Percentiles rank a stretch among this genome's conserved stretches.
phyloP scores from a whole-genome alignment of 179 eudicot genomes.

The Spinacia oleracea region DNA sequence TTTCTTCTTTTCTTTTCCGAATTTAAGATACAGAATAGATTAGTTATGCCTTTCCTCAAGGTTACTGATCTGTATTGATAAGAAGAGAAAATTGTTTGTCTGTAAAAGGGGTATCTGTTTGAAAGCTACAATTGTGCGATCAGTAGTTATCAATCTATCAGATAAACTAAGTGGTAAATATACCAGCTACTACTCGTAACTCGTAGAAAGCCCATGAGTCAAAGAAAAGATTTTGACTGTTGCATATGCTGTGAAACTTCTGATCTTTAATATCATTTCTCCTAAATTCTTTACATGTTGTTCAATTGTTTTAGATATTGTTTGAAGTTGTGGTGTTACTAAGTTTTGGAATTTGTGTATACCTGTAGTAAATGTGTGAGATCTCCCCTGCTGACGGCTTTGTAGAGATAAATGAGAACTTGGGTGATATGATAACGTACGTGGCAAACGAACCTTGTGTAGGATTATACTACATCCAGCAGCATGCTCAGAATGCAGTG shows the following conservation, averaged over 20 bases:
- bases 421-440: constrained; percentile 79
- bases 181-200: background rate
- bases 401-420: constrained; percentile 60
- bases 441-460: constrained; percentile 92
- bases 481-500: constrained; percentile 74
- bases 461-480: constrained; percentile 83
- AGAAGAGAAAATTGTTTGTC: background rate
- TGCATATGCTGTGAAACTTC: background rate
- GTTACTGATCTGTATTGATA: background rate
- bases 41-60: background rate
- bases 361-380: constrained; percentile 53
- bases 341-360: constrained; percentile 9
- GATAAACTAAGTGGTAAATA: background rate
- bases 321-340: background rate
- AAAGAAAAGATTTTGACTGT: background rate
- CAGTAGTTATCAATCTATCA: background rate
- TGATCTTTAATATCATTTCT: background rate
- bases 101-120: background rate
- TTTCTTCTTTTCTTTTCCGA: no score
- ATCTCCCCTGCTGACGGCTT: constrained; percentile 76
- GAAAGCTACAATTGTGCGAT: background rate
- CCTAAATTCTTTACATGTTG: background rate
- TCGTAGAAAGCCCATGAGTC: background rate
- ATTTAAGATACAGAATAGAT: no score
- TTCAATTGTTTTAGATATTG: background rate